These are phyloP conservation scores for sunflower (Helianthus annuus) DNA, from an alignment of 129 eudicot genomes.

Conservation along the genomic window HanXRQr2.0-SUNRISE NC_035446.2:68301399-68301898, in stretches of 20 bases:
- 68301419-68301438: neutral
- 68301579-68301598: neutral
- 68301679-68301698: neutral
- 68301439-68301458: neutral
- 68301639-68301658: slow-evolving; percentile 12
- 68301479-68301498: neutral
- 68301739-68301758: neutral
- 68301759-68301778: no score
- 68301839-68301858: no score
- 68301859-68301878: no score
- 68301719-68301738: neutral
- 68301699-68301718: neutral
- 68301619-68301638: slow-evolving; percentile 11
- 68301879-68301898: no score
- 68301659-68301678: neutral
- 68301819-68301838: no score
- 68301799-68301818: no score
- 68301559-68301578: neutral
- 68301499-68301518: no score
- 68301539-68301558: neutral
- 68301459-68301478: neutral
- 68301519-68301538: neutral
- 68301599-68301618: neutral
- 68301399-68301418: neutral
- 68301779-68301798: no score